Evolutionary conservation across 129 eudicot species (phyloP), one percentile per base, ranked within the genome.

Genomic region (Silybum marianum): DNA sequence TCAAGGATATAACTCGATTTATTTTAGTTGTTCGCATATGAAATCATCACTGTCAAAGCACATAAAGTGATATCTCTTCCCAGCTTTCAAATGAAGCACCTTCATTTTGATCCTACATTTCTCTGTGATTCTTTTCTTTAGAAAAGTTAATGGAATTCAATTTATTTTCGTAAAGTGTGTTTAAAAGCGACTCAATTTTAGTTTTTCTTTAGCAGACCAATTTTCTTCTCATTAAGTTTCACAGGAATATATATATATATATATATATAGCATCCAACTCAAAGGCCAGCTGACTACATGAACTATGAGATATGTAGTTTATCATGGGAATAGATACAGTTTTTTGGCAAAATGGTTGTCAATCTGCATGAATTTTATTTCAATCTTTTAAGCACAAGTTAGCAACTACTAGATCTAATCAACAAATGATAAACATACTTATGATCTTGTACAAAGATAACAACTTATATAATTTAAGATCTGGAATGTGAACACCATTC

Each of bases 401-500:
- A 72, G 18, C 26, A 58, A 58, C 66, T 26, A 71, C 14, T 8
- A 69, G 68, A n/a, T 39, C 7, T 39, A 14, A 14, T 10, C 25
- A 13, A 71, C 69, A 70, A 78, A 4, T 39, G n/a, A 72, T 9
- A 63, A 58, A 58, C 66, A 58, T 22, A 22, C 21, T 58, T 58
- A 58, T 58, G 23, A 58, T 58, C 66, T 58, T 58, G 10, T 58
- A 58, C 66, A 58, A 58, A 16, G 65, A 54, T 54, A 18, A 18
- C 23, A 18, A 23, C 66, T 16, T 26, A 18, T 21, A 24, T 25
- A 74, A 25, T 66, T 21, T 40, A 69, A 69, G 36, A 82, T 54
- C 22, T 76, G 67, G 13, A n/a, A 70, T 39, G n/a, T 83, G 42
- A 77, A 40, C 82, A 21, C 38, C 69, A 32, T 28, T 48, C 86